Evolutionary conservation across 495 filamentous ascomycete species (phyloP).

Genomic region (Aspergillus homomorphus): DNA sequence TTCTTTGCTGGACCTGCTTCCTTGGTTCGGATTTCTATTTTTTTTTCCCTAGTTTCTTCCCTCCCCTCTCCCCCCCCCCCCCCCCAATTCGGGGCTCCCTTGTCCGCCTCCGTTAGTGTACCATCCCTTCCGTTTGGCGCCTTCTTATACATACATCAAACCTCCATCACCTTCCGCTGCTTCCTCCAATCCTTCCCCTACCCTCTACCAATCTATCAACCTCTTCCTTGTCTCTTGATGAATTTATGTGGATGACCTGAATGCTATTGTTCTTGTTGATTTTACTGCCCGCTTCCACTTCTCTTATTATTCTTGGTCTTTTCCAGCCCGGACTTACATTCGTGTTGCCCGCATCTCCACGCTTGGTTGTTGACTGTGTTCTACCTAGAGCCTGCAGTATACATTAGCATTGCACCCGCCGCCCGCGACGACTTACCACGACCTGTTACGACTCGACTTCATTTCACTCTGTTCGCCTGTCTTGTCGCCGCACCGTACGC

Average conservation of each 20-base stretch:
- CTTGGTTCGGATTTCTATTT: slow-evolving; percentile 31
- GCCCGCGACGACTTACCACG: slow-evolving; percentile 23
- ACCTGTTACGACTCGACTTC: slow-evolving; percentile 27
- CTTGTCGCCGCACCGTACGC: slow-evolving; percentile 11
- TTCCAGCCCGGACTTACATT: slow-evolving; percentile 6
- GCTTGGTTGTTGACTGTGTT: slow-evolving; percentile 8
- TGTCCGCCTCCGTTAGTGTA: slow-evolving; percentile 19
- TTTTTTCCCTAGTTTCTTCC: slow-evolving; percentile 28
- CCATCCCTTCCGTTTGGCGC: slow-evolving; percentile 32
- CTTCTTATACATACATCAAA: slow-evolving; percentile 26
- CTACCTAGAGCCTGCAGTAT: neutral
- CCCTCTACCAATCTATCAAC: neutral
- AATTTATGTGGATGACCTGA: slow-evolving; percentile 25
- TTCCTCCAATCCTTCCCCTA: slow-evolving; percentile 21
- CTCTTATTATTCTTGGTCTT: slow-evolving; percentile 20
- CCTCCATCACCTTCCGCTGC: slow-evolving; percentile 10
- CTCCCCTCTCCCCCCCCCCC: slow-evolving; percentile 3
- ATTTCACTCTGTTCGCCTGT: slow-evolving; percentile 18
- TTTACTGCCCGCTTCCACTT: neutral
- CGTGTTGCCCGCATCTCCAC: slow-evolving; percentile 2
- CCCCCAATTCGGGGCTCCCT: slow-evolving; percentile 17
- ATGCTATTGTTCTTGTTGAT: neutral
- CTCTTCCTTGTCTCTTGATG: neutral
- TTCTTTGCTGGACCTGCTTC: slow-evolving; percentile 6
- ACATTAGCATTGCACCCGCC: slow-evolving; percentile 5